A percentile compares a stretch with the other conserved stretches of the same genome.
phyloP scores from a whole-genome alignment of 164 flowering plant species.

The Annona cherimola region DNA sequence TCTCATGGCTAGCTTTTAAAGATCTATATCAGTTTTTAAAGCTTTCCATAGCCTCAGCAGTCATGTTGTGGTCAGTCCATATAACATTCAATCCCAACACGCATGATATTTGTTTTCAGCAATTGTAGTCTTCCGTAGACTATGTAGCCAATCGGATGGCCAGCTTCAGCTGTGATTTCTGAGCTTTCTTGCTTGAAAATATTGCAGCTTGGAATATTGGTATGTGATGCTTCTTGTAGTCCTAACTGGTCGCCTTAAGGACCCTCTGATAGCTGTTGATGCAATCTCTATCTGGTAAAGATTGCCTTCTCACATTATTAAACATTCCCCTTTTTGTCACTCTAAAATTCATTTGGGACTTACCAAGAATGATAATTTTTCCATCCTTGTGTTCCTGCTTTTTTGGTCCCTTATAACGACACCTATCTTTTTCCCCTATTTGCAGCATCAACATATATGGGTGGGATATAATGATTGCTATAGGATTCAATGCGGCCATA shows the following conservation, averaged over 20 bases:
- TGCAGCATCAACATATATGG: conserved; percentile 69
- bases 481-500: conserved; percentile 76
- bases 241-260: conserved; percentile 55
- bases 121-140: too few species aligned
- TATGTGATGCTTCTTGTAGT: conserved; percentile 69
- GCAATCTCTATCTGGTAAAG: conserved; percentile 85
- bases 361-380: too few species aligned
- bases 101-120: too few species aligned
- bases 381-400: background rate
- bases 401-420: background rate
- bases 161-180: too few species aligned
- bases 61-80: conserved; percentile 52
- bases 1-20: conserved; percentile 74
- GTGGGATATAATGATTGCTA: conserved; percentile 57
- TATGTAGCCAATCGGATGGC: too few species aligned
- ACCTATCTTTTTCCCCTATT: background rate
- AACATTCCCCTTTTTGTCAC: too few species aligned
- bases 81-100: too few species aligned
- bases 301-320: too few species aligned
- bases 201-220: conserved; percentile 28
- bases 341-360: too few species aligned
- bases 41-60: conserved; percentile 85
- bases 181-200: too few species aligned
- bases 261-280: conserved; percentile 65
- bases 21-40: conserved; percentile 68